Evolutionary conservation across 139 green algal genomes (phyloP), one percentile per base, ranked within the genome.

Genomic region (Coccomyxa sp.): DNA sequence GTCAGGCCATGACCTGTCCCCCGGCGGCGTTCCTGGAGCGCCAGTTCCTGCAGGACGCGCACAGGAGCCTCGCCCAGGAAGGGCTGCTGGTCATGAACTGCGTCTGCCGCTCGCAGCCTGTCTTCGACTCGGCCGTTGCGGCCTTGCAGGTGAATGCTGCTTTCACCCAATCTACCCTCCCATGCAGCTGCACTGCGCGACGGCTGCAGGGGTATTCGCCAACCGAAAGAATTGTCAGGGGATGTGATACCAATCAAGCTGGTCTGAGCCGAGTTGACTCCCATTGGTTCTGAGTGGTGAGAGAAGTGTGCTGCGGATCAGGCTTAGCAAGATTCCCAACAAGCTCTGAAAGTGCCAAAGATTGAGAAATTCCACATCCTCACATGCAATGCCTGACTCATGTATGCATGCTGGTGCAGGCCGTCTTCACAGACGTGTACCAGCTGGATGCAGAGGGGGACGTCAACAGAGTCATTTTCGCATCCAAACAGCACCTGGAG

Each of bases 391-490:
- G n/a, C n/a, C n/a, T n/a, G n/a, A n/a, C n/a, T n/a, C n/a, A n/a
- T n/a, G n/a, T n/a, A n/a, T n/a, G n/a, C n/a, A n/a, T 74, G 4
- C 38, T 29, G 55, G 10, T 75, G 35, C 41, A 76, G 76, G 76
- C 69, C n/a, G 41, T 80, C 7, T 91, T 89, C 70, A 22, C 73
- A n/a, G 80, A 87, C 40, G 81, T 91, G 35, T 82, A 86, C 39
- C 55, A 83, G 24, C 36, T 87, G 10, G 75, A 87, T 35, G 75
- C 91, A 35, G 83, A 89, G 31, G 81, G 78, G 24, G 86, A 91
- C 37, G 84, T 91, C 22, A 91, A 91, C 68, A 74, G 74, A 4
- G 82, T 91, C 14, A 33, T 91, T 10, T 91, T 89, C 76, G n/a
- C n/a, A n/a, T n/a, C n/a, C n/a, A n/a, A n/a, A n/a, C n/a, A n/a